Evolutionary conservation across 148 eudicot species (phyloP), one percentile per base, ranked within the genome.

Genomic region (Rhododendron molle): DNA sequence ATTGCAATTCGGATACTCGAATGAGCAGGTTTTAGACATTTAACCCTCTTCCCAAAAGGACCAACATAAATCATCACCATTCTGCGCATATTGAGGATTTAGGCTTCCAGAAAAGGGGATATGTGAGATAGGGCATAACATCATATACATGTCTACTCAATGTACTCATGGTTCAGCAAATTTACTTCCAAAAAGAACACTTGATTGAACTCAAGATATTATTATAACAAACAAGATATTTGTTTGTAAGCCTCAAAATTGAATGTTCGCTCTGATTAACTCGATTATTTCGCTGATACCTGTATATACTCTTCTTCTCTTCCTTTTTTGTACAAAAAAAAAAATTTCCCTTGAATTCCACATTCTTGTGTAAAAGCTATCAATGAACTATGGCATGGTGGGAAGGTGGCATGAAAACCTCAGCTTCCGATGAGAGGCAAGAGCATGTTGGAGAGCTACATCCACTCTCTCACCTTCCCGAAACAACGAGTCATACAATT

Each of bases 401-500:
- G 98, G 96, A 83, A 97, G 91, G 87, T 97, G 99, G 85, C 98
- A 95, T 12, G 95, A 85, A 87, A 90, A 95, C 90, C 94, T 94
- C 81, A 97, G 89, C 89, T 92, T 93, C 89, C 90, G 88, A 87
- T 93, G 95, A 2, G 94, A 92, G 16, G 94, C 89, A 87, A 93
- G 92, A 52, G 98, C 94, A 54, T 84, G 87, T 86, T 93, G 93
- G 81, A 97, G 82, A 15, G 99, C 95, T 86, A 85, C 87, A 72
- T 92, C 90, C 7, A 92, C 91, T 76, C 86, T 91, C 38, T 90
- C 91, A 83, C 96, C 94, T 88, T 94, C 94, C 83, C 85, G 89
- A 82, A 92, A 93, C 81, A 97, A 83, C 23, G 91, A 92, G 30
- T 95, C 95, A 26, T 97, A 97, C 62, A 97, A 87, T 34, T 89